These are phyloP conservation scores for Thraustochytrium sp. DNA, from an alignment of 352 stramenopile genomes.

Conservation along the genomic window DNA sequence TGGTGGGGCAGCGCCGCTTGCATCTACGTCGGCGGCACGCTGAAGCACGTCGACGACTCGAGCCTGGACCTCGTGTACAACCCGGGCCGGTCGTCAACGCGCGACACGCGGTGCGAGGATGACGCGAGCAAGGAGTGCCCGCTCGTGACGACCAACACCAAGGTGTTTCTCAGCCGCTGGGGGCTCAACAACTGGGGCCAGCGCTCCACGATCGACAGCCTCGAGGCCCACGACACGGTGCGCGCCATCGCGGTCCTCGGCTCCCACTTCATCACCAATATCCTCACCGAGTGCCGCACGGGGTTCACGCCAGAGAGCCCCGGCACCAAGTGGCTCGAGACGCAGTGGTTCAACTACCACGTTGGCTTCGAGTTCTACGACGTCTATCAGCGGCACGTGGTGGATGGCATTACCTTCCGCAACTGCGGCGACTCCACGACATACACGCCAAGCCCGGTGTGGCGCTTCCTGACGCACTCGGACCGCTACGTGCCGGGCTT, in stretches of 20 bases:
- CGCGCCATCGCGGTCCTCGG: background rate
- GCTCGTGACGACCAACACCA: background rate
- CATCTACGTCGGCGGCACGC: constrained; percentile 30
- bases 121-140: background rate
- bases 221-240: background rate
- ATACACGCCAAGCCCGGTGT: background rate
- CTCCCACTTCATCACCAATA: background rate
- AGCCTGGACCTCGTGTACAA: constrained; percentile 25
- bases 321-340: background rate
- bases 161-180: constrained; percentile 19
- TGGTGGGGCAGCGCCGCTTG: constrained; percentile 5
- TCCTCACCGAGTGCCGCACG: background rate
- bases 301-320: background rate
- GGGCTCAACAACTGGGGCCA: constrained; percentile 25
- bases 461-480: constrained; percentile 22
- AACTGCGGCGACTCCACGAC: background rate
- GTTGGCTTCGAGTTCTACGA: constrained; percentile 18
- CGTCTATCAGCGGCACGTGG: background rate
- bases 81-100: background rate
- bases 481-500: background rate
- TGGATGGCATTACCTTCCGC: background rate
- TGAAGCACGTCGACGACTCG: background rate
- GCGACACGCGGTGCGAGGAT: background rate
- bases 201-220: background rate
- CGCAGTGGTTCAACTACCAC: background rate